Evolutionary conservation across 306 rosid species (phyloP), one percentile per base, ranked within the genome.

Genomic region (Lathyrus aphaca): DNA sequence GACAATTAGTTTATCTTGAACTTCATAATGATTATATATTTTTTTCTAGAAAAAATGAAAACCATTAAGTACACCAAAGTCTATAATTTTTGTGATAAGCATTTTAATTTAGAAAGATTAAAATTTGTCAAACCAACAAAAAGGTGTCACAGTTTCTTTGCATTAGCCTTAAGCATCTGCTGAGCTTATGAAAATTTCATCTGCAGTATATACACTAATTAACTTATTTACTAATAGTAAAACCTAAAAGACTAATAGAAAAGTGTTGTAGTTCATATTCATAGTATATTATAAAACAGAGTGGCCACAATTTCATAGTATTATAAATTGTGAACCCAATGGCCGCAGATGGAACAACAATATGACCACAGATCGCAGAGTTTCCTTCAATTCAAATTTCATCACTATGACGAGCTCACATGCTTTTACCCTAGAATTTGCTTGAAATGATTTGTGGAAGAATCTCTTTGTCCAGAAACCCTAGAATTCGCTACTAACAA

Each of bases 181-280:
- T 77, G 65, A 46, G 46, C 38, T 42, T n/a, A 19, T 66, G 63
- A 45, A 71, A 77, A 23, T 45, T 16, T 51, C 53, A 70, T 64
- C 9, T 70, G 23, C 74, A 64, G 78, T 75, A 61, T 25, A 56
- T 43, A 42, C 78, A 64, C 58, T 46, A 50, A n/a, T n/a, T n/a
- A n/a, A 57, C 48, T 38, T 37, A 70, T 1, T 14, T 37, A 35
- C 32, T 11, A 15, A 38, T 19, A 10, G 49, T 18, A 21, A 16
- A 48, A 60, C 11, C 39, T 32, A 14, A 55, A 56, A 65, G 23
- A 27, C 48, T 15, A 66, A 48, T 14, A 8, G 8, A 49, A 61
- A 50, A 30, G 65, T 61, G 5, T 19, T 50, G 74, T 2, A 51
- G n/a, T 42, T 21, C 39, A 37, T 60, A 13, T 4, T 29, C 37